A percentile compares a stretch with the other conserved stretches of the same genome.
These are phyloP conservation scores for Leavenworthia alabamica DNA, from an alignment of 345 rosid genomes.

Conservation along the genomic window DNA sequence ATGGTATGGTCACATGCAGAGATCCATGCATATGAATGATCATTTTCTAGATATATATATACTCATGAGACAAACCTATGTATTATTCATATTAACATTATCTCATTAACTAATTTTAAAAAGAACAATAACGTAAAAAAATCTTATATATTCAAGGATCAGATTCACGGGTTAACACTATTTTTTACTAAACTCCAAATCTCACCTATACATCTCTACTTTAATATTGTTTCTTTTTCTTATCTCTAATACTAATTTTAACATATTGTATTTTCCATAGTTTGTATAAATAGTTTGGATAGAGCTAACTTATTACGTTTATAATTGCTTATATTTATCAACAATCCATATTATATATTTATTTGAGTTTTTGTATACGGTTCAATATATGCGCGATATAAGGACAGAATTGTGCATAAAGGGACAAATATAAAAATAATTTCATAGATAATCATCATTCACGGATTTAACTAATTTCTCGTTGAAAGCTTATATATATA, in stretches of 20 bases:
- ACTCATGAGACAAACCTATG: background rate
- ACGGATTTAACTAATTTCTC: background rate
- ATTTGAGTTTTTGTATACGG: background rate
- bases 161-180: constrained; percentile 28
- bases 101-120: background rate
- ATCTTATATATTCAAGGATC: background rate
- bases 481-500: background rate
- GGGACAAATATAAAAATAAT: background rate
- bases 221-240: background rate
- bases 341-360: background rate
- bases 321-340: background rate
- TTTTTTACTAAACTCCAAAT: constrained; percentile 9
- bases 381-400: background rate
- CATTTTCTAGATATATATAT: background rate
- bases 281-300: background rate
- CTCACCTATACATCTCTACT: background rate
- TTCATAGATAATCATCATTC: background rate
- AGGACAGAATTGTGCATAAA: background rate
- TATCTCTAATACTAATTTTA: background rate
- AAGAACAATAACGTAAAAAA: background rate
- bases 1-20: constrained; percentile 18
- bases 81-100: constrained; percentile 1
- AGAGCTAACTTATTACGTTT: background rate
- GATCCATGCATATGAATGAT: constrained; percentile 17
- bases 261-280: background rate